These are phyloP conservation scores for Coemansia sp. DNA, from an alignment of 192 early-diverging fungal genomes.

Conservation along the genomic window DNA sequence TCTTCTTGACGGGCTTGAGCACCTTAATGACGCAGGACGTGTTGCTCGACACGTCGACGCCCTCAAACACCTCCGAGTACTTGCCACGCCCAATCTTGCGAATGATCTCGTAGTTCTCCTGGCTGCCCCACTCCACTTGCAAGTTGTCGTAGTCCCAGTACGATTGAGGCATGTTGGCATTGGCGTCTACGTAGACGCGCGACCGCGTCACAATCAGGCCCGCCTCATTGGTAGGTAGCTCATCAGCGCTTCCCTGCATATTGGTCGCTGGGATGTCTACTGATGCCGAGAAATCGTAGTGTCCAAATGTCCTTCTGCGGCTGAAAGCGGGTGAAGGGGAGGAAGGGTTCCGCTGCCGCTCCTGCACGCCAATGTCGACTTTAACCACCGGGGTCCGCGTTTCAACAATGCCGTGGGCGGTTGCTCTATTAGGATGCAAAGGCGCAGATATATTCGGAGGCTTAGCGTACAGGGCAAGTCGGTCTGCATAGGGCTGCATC, in stretches of 20 bases:
- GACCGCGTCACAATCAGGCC: conserved; percentile 56
- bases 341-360: too few species aligned
- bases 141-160: conserved; percentile 99
- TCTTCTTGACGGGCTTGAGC: conserved; percentile 99
- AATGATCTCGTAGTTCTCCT: conserved; percentile 97
- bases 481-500: conserved; percentile 1
- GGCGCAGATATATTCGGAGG: background rate
- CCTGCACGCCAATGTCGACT: background rate
- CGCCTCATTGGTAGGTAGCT: conserved; percentile 22
- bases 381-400: background rate
- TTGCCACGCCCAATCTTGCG: conserved; percentile 98
- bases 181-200: conserved; percentile 87
- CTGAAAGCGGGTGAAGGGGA: background rate
- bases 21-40: conserved; percentile 97
- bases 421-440: background rate
- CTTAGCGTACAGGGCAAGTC: conserved; percentile 2
- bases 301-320: conserved; percentile 24
- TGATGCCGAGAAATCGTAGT: conserved; percentile 2
- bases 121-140: conserved; percentile 83
- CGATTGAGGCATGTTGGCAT: conserved; percentile 68
- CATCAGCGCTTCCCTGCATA: conserved; percentile 34
- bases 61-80: conserved; percentile 99
- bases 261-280: background rate
- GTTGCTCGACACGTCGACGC: conserved; percentile 83
- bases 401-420: conserved; percentile 2